These are phyloP conservation scores for Colletotrichum horii DNA, from an alignment of 2,329 filamentous ascomycete genomes.

Conservation along the genomic window DNA sequence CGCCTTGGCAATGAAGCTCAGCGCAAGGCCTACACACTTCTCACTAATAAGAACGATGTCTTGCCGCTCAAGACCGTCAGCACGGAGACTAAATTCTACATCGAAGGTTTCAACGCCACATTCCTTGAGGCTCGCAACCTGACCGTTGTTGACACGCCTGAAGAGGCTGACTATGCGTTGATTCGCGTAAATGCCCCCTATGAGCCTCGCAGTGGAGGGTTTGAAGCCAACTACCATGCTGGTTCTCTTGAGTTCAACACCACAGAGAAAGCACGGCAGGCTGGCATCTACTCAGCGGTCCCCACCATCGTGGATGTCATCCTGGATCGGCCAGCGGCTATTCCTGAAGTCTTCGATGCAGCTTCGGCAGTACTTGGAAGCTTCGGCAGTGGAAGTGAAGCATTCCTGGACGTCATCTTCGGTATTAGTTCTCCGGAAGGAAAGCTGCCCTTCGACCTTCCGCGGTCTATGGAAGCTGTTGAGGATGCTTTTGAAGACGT, in stretches of 20 bases:
- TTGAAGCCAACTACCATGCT: constrained; percentile 42
- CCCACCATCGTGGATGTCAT: constrained; percentile 50
- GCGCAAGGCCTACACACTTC: constrained; percentile 30
- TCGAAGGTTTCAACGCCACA: constrained; percentile 18
- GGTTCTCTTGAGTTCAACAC: constrained; percentile 45
- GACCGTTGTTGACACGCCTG: constrained; percentile 37
- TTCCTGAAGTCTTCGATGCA: constrained; percentile 44
- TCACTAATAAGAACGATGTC: constrained; percentile 27
- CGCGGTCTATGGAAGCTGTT: constrained; percentile 47
- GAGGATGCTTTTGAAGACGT: constrained; percentile 33
- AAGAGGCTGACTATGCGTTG: constrained; percentile 46
- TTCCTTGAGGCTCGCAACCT: constrained; percentile 28
- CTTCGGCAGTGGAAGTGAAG: constrained; percentile 43
- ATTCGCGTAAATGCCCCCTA: constrained; percentile 44
- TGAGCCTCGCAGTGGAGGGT: constrained; percentile 43
- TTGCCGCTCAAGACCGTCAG: constrained; percentile 24
- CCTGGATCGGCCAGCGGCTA: constrained; percentile 43
- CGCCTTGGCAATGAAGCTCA: constrained; percentile 27
- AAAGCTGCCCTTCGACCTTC: constrained; percentile 50
- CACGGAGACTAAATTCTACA: constrained; percentile 23
- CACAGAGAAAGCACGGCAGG: constrained; percentile 28
- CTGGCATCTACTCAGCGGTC: constrained; percentile 39
- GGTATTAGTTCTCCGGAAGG: constrained; percentile 41
- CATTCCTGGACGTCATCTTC: constrained; percentile 50
- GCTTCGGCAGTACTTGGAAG: constrained; percentile 44